Conservation (phyloP, 108 stramenopile species). For the Nitzschia inconspicua region DNA sequence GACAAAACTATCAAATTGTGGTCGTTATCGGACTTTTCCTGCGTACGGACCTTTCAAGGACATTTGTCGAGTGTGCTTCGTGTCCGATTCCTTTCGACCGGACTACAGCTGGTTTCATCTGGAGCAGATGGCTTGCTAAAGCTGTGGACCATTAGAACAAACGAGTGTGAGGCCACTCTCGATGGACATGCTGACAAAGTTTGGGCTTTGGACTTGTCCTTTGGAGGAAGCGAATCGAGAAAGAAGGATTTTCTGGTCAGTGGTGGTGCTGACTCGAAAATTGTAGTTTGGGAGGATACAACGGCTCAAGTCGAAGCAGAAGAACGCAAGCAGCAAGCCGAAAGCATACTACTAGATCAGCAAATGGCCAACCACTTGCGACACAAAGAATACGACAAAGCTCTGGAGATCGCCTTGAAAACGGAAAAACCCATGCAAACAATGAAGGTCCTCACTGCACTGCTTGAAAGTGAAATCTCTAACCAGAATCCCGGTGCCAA, state of each 20-base stretch:
- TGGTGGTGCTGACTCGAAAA: conserved; percentile 90
- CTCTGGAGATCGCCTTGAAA: conserved; percentile 78
- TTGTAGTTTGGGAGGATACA: conserved; percentile 92
- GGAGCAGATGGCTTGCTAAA: conserved; percentile 95
- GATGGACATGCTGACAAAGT: conserved; percentile 91
- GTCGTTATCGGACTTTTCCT: conserved; percentile 86
- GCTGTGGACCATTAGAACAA: conserved; percentile 92
- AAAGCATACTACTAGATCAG: conserved; percentile 81
- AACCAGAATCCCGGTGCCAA: conserved; percentile 27
- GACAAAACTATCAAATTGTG: conserved; percentile 94
- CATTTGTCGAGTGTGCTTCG: conserved; percentile 89
- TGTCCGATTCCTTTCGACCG: conserved; percentile 73
- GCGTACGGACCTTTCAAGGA: conserved; percentile 93
- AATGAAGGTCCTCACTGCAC: conserved; percentile 64
- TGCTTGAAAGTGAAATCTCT: conserved; percentile 61
- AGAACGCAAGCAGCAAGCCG: conserved; percentile 58
- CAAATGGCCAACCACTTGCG: conserved; percentile 83
- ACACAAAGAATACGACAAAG: conserved; percentile 82
- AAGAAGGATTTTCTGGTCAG: conserved; percentile 65
- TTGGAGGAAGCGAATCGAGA: background rate
- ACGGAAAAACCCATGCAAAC: conserved; percentile 83
- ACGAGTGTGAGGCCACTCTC: conserved; percentile 92
- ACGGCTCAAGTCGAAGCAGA: conserved; percentile 79
- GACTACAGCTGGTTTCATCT: conserved; percentile 85
- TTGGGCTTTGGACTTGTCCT: conserved; percentile 88